Evolutionary conservation across 1,139 yeast genomes (phyloP).

Genomic region (Debaryomyces sp.): DNA sequence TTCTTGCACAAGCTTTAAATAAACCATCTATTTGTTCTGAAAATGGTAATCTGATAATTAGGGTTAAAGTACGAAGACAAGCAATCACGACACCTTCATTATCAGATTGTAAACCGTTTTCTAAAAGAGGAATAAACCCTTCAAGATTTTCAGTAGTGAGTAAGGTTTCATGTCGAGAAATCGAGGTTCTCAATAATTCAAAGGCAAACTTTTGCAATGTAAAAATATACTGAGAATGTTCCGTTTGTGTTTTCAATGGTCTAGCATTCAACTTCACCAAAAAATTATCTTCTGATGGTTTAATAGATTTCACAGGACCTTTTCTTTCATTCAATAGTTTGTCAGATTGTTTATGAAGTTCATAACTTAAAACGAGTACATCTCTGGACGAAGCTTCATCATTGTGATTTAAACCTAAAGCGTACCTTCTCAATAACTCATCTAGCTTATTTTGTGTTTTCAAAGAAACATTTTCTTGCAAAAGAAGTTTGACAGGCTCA

Average conservation of each 20-base stretch:
- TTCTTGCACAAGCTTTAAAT: slow-evolving; percentile 62
- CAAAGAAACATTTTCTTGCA: slow-evolving; percentile 65
- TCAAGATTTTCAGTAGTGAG: slow-evolving; percentile 57
- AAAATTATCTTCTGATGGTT: slow-evolving; percentile 57
- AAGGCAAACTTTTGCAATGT: slow-evolving; percentile 77
- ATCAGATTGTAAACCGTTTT: slow-evolving; percentile 58
- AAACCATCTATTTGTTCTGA: slow-evolving; percentile 54
- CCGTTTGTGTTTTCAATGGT: slow-evolving; percentile 54
- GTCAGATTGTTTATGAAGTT: slow-evolving; percentile 61
- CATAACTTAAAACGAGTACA: slow-evolving; percentile 72
- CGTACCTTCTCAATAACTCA: slow-evolving; percentile 73
- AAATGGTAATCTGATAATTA: slow-evolving; percentile 65
- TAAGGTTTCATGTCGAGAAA: slow-evolving; percentile 61
- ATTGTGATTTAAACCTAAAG: slow-evolving; percentile 78
- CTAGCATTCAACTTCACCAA: slow-evolving; percentile 67
- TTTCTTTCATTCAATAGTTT: slow-evolving; percentile 14
- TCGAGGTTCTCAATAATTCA: slow-evolving; percentile 74
- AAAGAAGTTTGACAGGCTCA: slow-evolving; percentile 68
- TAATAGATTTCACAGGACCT: slow-evolving; percentile 20
- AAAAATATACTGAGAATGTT: slow-evolving; percentile 50
- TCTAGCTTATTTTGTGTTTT: slow-evolving; percentile 77
- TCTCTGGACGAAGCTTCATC: slow-evolving; percentile 59
- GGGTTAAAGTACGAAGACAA: slow-evolving; percentile 63
- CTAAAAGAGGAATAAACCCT: slow-evolving; percentile 77
- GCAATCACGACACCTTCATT: slow-evolving; percentile 78